Conservation (phyloP, 1,139 yeast genomes). For the Yamadazyma atmosphaerica region DNA sequence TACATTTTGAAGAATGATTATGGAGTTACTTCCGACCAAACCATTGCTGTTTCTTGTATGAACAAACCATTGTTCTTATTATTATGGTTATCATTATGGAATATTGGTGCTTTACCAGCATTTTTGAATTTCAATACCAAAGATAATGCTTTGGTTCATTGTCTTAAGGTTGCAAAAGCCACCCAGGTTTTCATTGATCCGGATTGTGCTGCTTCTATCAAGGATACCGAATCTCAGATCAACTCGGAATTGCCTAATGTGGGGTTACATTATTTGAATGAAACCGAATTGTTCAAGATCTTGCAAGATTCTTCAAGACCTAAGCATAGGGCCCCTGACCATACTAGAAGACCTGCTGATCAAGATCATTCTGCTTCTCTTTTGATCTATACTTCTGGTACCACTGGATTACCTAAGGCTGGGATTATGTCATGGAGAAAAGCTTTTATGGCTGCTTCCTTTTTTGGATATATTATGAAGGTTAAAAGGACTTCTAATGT, state of each 20-base stretch:
- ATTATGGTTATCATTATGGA: conserved; percentile 87
- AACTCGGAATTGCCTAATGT: conserved; percentile 40
- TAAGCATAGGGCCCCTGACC: conserved; percentile 54
- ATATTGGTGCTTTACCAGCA: conserved; percentile 87
- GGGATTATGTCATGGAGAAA: conserved; percentile 94
- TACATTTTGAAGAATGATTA: conserved; percentile 62
- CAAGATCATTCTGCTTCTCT: conserved; percentile 65
- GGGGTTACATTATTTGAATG: conserved; percentile 57
- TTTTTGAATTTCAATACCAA: conserved; percentile 79
- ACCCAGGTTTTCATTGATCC: conserved; percentile 73
- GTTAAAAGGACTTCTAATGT: conserved; percentile 57
- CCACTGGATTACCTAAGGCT: conserved; percentile 94
- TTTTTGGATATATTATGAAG: conserved; percentile 72
- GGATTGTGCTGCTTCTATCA: conserved; percentile 58
- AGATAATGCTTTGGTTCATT: conserved; percentile 77
- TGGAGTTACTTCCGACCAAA: conserved; percentile 64
- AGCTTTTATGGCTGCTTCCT: conserved; percentile 63
- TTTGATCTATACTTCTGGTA: conserved; percentile 89
- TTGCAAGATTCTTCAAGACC: conserved; percentile 50
- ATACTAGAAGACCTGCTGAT: conserved; percentile 55
- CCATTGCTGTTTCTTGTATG: conserved; percentile 76
- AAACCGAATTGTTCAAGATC: conserved; percentile 41
- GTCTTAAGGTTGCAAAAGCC: conserved; percentile 69
- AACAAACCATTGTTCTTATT: conserved; percentile 82
- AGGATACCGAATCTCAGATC: conserved; percentile 52